A percentile compares a stretch with the other conserved stretches of the same genome.
Evolutionary conservation across 1,139 yeast genomes (phyloP).

Genomic region (Kazachstania sp.): DNA sequence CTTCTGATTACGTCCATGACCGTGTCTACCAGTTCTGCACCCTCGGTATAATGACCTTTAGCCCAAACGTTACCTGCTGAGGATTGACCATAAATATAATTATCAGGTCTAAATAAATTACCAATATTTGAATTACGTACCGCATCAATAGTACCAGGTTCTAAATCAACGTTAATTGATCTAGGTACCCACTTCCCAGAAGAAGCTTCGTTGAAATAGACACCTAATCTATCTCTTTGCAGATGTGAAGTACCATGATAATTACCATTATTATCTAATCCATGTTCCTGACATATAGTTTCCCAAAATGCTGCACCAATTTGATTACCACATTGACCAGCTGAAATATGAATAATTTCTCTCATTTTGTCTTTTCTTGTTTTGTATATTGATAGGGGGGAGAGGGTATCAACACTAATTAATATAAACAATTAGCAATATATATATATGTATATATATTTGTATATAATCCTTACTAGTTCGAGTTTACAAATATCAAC

Average conservation of each 20-base stretch:
- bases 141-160: slow-evolving; percentile 86
- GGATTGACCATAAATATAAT: slow-evolving; percentile 79
- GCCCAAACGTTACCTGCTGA: slow-evolving; percentile 97
- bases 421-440: neutral
- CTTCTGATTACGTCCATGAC: slow-evolving; percentile 85
- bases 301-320: slow-evolving; percentile 98
- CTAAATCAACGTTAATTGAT: slow-evolving; percentile 84
- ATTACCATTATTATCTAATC: slow-evolving; percentile 76
- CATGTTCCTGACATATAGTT: slow-evolving; percentile 95
- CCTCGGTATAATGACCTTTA: slow-evolving; percentile 92
- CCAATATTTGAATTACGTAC: slow-evolving; percentile 73
- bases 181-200: slow-evolving; percentile 88
- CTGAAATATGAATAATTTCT: slow-evolving; percentile 81
- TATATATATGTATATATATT: neutral
- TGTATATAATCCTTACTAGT: too few species aligned
- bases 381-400: too few species aligned
- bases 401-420: neutral
- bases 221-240: slow-evolving; percentile 39
- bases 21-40: slow-evolving; percentile 85
- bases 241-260: slow-evolving; percentile 61
- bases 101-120: slow-evolving; percentile 82
- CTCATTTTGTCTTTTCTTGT: slow-evolving; percentile 36
- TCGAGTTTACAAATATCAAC: too few species aligned
- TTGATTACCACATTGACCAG: slow-evolving; percentile 99
- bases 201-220: slow-evolving; percentile 58